Percentiles rank a stretch among this genome's conserved stretches.
Evolutionary conservation across 192 early-diverging fungal genomes (phyloP).

Genomic region (Coemansia sp.): DNA sequence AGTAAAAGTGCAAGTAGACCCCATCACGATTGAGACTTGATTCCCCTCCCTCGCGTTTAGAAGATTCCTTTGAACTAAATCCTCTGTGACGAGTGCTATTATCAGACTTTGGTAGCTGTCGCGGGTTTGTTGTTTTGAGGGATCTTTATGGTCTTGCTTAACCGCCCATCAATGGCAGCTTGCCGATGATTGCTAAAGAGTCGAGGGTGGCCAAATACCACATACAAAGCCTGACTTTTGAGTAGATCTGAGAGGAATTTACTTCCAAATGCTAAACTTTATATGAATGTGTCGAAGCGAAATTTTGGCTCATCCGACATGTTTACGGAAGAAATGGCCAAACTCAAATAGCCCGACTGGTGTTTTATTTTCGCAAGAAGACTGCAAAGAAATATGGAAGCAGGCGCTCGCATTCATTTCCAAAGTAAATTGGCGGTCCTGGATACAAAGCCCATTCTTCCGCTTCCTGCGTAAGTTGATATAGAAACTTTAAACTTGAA

Average conservation of each 20-base stretch:
- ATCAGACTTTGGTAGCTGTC: slow-evolving; percentile 11
- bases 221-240: slow-evolving; percentile 14
- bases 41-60: too few species aligned
- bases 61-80: slow-evolving; percentile 9
- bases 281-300: slow-evolving; percentile 16
- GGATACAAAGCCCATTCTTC: slow-evolving; percentile 25
- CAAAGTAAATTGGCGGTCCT: slow-evolving; percentile 2
- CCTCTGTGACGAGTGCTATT: slow-evolving; percentile 17
- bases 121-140: slow-evolving; percentile 16
- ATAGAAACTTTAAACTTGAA: too few species aligned
- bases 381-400: background rate
- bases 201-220: slow-evolving; percentile 16
- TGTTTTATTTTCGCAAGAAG: slow-evolving; percentile 12
- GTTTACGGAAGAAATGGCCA: slow-evolving; percentile 10
- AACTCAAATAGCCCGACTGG: slow-evolving; percentile 25
- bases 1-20: too few species aligned
- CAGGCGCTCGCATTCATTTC: slow-evolving; percentile 20
- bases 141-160: slow-evolving; percentile 12
- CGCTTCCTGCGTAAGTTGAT: too few species aligned
- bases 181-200: slow-evolving; percentile 16
- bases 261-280: too few species aligned
- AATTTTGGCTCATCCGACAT: slow-evolving; percentile 21
- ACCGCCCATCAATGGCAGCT: slow-evolving; percentile 1
- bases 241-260: slow-evolving; percentile 11
- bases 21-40: too few species aligned